These are phyloP conservation scores for Nemania sp. DNA, from an alignment of 2,329 filamentous ascomycete genomes.

Conservation along the genomic window DNA sequence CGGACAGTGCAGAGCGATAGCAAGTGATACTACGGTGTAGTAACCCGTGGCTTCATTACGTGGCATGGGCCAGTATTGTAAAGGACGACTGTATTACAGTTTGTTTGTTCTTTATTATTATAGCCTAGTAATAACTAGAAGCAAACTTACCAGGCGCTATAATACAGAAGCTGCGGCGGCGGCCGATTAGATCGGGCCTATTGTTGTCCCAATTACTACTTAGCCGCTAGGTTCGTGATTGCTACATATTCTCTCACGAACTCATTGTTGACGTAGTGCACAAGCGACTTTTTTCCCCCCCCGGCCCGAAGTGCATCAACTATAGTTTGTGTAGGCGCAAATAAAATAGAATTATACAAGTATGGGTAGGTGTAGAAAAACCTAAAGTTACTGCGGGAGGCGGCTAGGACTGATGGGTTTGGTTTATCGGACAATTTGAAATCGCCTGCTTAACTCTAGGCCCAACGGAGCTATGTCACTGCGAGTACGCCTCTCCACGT, in stretches of 20 bases:
- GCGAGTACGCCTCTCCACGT: too few relatives aligned
- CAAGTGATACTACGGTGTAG: background rate
- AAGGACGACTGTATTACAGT: background rate
- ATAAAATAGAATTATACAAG: background rate
- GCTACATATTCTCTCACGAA: background rate
- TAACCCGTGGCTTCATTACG: background rate
- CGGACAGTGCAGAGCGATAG: background rate
- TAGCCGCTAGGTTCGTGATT: background rate
- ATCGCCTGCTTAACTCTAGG: too few relatives aligned
- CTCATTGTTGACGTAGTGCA: conserved; percentile 12
- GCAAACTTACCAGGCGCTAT: background rate
- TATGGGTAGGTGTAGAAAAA: background rate
- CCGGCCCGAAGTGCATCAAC: background rate
- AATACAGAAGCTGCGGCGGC: background rate
- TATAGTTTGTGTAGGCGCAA: background rate
- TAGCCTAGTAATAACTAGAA: background rate
- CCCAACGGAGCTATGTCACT: too few relatives aligned
- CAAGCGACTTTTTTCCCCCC: conserved; percentile 6
- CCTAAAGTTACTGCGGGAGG: background rate
- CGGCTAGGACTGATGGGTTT: too few relatives aligned
- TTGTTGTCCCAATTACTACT: background rate
- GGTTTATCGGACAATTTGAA: background rate
- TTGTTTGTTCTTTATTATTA: background rate
- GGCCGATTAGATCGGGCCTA: background rate
- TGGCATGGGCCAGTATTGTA: background rate